Evolutionary conservation across 1,284 basidiomycete species (phyloP).

Genomic region (Ustilago vetiveriae): DNA sequence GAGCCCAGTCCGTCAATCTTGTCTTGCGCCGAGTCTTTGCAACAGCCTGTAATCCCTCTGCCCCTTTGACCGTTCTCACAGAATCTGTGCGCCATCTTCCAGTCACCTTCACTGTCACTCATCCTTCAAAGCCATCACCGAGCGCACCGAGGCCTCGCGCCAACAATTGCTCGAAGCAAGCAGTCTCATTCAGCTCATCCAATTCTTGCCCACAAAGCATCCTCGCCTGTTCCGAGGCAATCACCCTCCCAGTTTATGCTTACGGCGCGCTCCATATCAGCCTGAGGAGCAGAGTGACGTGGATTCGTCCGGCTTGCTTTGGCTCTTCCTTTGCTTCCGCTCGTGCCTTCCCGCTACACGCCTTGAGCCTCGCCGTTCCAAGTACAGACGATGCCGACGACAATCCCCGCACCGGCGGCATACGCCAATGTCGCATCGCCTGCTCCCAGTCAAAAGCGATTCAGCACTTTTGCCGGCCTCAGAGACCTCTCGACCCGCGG

Average conservation of each 20-base stretch:
- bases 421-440: conserved; percentile 15
- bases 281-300: conserved; percentile 4
- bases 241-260: conserved; percentile 11
- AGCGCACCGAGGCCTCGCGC: too few relatives aligned
- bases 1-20: too few relatives aligned
- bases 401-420: conserved; percentile 7
- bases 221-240: background rate
- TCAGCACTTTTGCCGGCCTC: conserved; percentile 52
- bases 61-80: background rate
- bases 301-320: background rate
- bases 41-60: too few relatives aligned
- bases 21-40: too few relatives aligned
- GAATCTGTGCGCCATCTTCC: too few relatives aligned
- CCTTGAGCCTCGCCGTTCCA: background rate
- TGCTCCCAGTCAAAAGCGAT: conserved; percentile 40
- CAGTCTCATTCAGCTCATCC: too few relatives aligned
- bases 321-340: conserved; percentile 3
- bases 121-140: too few relatives aligned
- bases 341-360: conserved; percentile 1
- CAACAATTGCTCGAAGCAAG: too few relatives aligned
- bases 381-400: conserved; percentile 24
- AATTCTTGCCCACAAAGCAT: background rate
- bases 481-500: conserved; percentile 30
- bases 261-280: background rate
- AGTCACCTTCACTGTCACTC: too few relatives aligned